A percentile compares a stretch with the other conserved stretches of the same genome.
phyloP scores from a whole-genome alignment of 2,329 filamentous ascomycete genomes.

The Blastomyces silverae region DNA sequence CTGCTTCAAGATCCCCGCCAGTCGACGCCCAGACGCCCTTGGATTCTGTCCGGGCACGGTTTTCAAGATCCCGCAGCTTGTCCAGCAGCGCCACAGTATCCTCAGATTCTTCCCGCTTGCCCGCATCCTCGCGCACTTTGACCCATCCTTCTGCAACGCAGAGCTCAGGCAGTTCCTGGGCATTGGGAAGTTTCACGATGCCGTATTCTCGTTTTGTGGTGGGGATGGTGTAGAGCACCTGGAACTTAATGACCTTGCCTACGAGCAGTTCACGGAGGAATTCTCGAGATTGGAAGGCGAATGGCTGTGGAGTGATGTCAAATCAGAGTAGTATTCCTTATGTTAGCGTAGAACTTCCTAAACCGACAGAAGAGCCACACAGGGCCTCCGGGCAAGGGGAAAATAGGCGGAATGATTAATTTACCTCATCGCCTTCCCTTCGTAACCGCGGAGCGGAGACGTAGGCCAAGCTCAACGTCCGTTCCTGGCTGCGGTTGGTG shows the following conservation, averaged over 20 bases:
- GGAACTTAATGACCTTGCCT: slow-evolving; percentile 80
- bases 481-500: slow-evolving; percentile 74
- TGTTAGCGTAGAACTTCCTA: not conserved
- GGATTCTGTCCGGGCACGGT: slow-evolving; percentile 66
- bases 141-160: slow-evolving; percentile 84
- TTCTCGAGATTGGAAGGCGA: slow-evolving; percentile 90
- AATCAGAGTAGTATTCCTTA: not conserved
- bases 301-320: slow-evolving; percentile 49
- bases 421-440: slow-evolving; percentile 78
- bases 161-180: slow-evolving; percentile 67
- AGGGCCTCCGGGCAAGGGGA: not conserved
- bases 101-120: slow-evolving; percentile 74
- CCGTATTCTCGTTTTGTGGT: slow-evolving; percentile 80
- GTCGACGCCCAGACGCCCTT: slow-evolving; percentile 75
- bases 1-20: slow-evolving; percentile 62
- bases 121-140: slow-evolving; percentile 89
- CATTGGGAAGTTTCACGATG: slow-evolving; percentile 58
- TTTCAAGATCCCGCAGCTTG: slow-evolving; percentile 68
- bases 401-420: not conserved
- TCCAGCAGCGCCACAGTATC: slow-evolving; percentile 65
- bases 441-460: slow-evolving; percentile 80
- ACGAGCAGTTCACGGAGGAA: slow-evolving; percentile 77
- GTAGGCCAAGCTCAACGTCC: slow-evolving; percentile 82
- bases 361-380: too few relatives aligned
- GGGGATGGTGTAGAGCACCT: slow-evolving; percentile 79